A percentile compares a stretch with the other conserved stretches of the same genome.
phyloP scores from a whole-genome alignment of 345 rosid genomes.

The Microcos paniculata region DNA sequence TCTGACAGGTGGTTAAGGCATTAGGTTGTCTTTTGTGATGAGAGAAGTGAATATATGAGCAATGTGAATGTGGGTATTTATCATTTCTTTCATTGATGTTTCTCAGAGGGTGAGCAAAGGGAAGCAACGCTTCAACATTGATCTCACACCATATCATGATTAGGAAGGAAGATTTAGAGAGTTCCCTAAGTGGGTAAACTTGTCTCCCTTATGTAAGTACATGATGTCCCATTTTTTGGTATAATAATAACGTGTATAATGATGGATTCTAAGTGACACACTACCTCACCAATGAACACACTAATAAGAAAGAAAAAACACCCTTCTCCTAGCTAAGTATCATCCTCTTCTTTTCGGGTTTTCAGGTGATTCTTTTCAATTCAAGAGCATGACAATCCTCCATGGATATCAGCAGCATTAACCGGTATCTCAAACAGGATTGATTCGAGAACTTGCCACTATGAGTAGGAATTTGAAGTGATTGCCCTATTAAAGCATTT shows the following conservation, averaged over 20 bases:
- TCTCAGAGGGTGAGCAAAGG: slow-evolving; percentile 85
- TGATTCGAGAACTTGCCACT: too few relatives aligned
- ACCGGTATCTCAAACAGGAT: too few relatives aligned
- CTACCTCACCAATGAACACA: not conserved
- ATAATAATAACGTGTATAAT: not conserved
- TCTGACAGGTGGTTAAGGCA: not conserved
- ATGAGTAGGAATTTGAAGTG: too few relatives aligned
- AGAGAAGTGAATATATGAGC: not conserved
- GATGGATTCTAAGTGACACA: not conserved
- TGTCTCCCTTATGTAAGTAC: not conserved
- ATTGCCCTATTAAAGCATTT: too few relatives aligned
- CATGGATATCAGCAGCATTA: too few relatives aligned
- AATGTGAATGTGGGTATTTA: not conserved
- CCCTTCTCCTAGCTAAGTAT: not conserved
- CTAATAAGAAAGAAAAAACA: not conserved
- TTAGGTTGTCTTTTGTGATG: not conserved
- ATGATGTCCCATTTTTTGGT: not conserved
- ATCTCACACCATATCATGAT: slow-evolving; percentile 73
- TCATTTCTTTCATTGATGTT: slow-evolving; percentile 1
- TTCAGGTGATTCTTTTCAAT: not conserved
- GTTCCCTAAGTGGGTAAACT: slow-evolving; percentile 1
- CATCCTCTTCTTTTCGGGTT: not conserved
- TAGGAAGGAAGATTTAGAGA: slow-evolving; percentile 26
- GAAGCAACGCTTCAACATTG: slow-evolving; percentile 66
- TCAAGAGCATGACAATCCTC: too few relatives aligned